These are phyloP conservation scores for Cladorrhinum sp. DNA, from an alignment of 2,329 filamentous ascomycete species.

Conservation along the genomic window DNA sequence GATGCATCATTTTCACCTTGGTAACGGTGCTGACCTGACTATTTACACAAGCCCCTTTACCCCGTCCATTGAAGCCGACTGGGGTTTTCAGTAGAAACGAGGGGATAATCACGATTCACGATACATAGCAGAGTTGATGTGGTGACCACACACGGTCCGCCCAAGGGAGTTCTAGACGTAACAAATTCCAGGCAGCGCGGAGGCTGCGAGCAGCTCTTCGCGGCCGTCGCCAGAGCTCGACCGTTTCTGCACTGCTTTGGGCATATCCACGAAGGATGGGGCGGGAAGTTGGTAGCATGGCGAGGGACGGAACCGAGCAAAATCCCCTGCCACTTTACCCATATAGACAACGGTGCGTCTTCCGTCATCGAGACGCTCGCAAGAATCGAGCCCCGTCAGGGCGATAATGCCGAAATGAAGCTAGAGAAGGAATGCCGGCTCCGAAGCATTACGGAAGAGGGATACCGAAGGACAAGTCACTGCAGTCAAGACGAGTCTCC, in stretches of 20 bases:
- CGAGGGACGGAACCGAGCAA: too few relatives aligned
- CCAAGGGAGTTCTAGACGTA: slow-evolving; percentile 48
- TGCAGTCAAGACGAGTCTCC: too few relatives aligned
- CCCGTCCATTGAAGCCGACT: slow-evolving; percentile 39
- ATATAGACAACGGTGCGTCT: too few relatives aligned
- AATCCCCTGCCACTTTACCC: too few relatives aligned
- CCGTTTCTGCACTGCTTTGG: slow-evolving; percentile 20
- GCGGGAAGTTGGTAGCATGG: slow-evolving; percentile 3
- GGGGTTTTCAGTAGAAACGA: slow-evolving; percentile 50
- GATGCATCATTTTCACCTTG: slow-evolving; percentile 43
- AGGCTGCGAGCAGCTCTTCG: slow-evolving; percentile 10
- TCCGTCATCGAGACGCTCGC: too few relatives aligned
- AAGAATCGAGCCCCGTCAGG: too few relatives aligned
- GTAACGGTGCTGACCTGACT: slow-evolving; percentile 47
- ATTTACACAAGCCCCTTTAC: slow-evolving; percentile 56
- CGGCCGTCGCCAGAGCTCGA: slow-evolving; percentile 2
- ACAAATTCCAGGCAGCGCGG: slow-evolving; percentile 14
- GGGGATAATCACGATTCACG: slow-evolving; percentile 38
- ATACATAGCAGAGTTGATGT: slow-evolving; percentile 42
- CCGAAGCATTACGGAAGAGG: too few relatives aligned
- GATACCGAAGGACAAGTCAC: too few relatives aligned
- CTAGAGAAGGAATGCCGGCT: too few relatives aligned
- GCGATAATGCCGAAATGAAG: too few relatives aligned
- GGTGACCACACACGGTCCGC: slow-evolving; percentile 55
- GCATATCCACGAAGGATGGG: slow-evolving; percentile 4